Evolutionary conservation across 2,329 filamentous ascomycete genomes (phyloP), one percentile per base, ranked within the genome.

Genomic region (Colletotrichum tofieldiae): DNA sequence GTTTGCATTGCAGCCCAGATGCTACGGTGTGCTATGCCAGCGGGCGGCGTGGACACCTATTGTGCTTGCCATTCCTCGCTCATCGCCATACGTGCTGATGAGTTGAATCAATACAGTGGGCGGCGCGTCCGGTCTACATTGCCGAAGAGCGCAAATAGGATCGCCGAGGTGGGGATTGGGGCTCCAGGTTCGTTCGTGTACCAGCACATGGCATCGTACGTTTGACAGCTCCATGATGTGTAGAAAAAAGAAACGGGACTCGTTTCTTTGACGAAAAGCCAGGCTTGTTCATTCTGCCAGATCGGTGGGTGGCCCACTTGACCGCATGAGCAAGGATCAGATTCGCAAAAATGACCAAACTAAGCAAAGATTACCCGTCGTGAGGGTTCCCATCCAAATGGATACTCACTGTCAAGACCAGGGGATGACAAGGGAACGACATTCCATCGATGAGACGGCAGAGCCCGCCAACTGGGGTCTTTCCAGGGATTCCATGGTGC

Each of bases 311-410:
- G 70, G 54, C 26, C 70, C 70, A 72, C 65, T 47, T 41, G 35
- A 23, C 70, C 47, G 70, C 70, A 70, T 41, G 37, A 47, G 58
- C 71, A 73, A 43, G 67, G 71, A 26, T 59, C 51, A 56, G 5
- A 70, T 67, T 73, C 71, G 71, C 71, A 73, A 73, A 67, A 58
- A 58, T 67, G 55, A 71, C 71, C 67, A n/a, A 67, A 71, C 43
- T 62, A 23, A 73, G 71, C 41, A 71, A 73, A 71, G 71, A 73
- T 73, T 65, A 67, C 49, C 71, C 56, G 67, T 61, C 49, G 35
- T 37, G 61, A 66, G 55, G n/a, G 67, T 62, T 63, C 37, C 71
- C 67, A 56, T 71, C 32, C 51, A 66, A 52, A 72, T 67, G 62
- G 71, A 71, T 67, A 56, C 58, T 41, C 58, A 29, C 39, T 58